These are phyloP conservation scores for Xylaria intraflava DNA, from an alignment of 495 filamentous ascomycete species.

Conservation along the genomic window DNA sequence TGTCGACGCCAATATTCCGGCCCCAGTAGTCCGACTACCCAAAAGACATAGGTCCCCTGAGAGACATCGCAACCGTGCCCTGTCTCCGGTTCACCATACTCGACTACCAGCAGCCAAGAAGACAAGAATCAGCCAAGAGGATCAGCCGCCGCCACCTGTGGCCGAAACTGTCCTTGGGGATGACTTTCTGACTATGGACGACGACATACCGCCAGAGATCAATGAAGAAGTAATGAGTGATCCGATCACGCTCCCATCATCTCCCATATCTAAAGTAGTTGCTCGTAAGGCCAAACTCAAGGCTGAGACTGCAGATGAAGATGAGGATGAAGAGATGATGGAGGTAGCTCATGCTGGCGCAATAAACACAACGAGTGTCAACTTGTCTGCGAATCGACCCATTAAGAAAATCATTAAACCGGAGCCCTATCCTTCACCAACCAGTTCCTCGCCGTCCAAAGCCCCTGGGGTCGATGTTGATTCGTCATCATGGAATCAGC, in stretches of 20 bases:
- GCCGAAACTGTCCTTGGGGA: slow-evolving; percentile 40
- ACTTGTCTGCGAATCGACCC: slow-evolving; percentile 78
- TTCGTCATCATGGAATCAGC: slow-evolving; percentile 81
- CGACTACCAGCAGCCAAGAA: slow-evolving; percentile 42
- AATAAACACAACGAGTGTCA: slow-evolving; percentile 64
- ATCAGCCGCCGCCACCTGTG: slow-evolving; percentile 40
- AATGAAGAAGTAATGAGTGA: slow-evolving; percentile 69
- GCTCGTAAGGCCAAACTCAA: slow-evolving; percentile 68
- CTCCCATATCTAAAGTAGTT: slow-evolving; percentile 73
- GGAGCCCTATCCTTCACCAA: slow-evolving; percentile 57
- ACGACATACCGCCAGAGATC: slow-evolving; percentile 24
- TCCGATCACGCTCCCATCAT: slow-evolving; percentile 60
- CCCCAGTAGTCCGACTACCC: slow-evolving; percentile 42
- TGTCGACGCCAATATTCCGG: slow-evolving; percentile 75
- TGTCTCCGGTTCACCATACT: slow-evolving; percentile 60
- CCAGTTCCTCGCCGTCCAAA: slow-evolving; percentile 68
- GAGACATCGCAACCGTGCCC: slow-evolving; percentile 67
- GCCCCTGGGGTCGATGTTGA: slow-evolving; percentile 53
- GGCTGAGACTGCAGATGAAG: slow-evolving; percentile 49
- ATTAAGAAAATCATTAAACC: slow-evolving; percentile 67
- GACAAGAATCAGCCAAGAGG: slow-evolving; percentile 43
- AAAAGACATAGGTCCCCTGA: slow-evolving; percentile 65
- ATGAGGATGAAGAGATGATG: slow-evolving; percentile 76
- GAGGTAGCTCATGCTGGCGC: slow-evolving; percentile 73
- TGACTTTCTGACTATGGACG: slow-evolving; percentile 47